Base-by-base conservation (phyloP, 2,329 filamentous ascomycete species). In the Elsinoe necatrix region DNA sequence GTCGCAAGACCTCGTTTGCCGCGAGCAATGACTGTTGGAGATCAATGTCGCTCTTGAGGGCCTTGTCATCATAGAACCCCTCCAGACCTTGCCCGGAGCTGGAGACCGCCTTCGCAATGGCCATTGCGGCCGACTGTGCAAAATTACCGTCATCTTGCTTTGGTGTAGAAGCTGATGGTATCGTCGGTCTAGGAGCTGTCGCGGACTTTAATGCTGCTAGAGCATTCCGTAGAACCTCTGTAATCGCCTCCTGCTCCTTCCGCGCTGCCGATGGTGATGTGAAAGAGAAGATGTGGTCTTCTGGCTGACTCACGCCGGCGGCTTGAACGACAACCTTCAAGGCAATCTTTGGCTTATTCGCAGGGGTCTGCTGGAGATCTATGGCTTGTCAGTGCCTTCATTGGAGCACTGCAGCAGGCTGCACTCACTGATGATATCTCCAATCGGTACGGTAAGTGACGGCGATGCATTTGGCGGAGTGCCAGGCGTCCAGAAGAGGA, bases 341-440 rank as follows among this genome's bases (percentile, higher is more conserved):
- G 79, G 95, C 95, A 55, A 95, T 90, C 77, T 95, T 96, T 16
- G 89, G 77, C 34, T 83, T 84, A n/a, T 79, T 84, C 59, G 89
- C 89, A 11, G 93, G 91, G 0, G 93, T 97, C 70, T 97, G 92
- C 71, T 98, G 92, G 50, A 98, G 81, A 73, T 97, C 89, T 93
- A 64, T 29, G 7, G 23, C n/a, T 1, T 16, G 23, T 25, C 6
- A 14, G 43, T 52, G 47, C 18, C 35, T 11, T 23, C 16, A n/a
- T 16, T 20, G 11, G 8, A 25, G 16, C 18, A n/a, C 11, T n/a
- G 7, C 25, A 11, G 8, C 8, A 21, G 54, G 27, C 18, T 23
- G 7, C 27, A 68, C 85, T 68, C 77, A 93, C 89, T 96, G 52
- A 86, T 89, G 66, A 97, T 92, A 64, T 85, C 85, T 57, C 80